Percentiles rank a stretch among this genome's conserved stretches.
Conservation (phyloP, 148 eudicot genomes). For the Silene uniflora region DNA sequence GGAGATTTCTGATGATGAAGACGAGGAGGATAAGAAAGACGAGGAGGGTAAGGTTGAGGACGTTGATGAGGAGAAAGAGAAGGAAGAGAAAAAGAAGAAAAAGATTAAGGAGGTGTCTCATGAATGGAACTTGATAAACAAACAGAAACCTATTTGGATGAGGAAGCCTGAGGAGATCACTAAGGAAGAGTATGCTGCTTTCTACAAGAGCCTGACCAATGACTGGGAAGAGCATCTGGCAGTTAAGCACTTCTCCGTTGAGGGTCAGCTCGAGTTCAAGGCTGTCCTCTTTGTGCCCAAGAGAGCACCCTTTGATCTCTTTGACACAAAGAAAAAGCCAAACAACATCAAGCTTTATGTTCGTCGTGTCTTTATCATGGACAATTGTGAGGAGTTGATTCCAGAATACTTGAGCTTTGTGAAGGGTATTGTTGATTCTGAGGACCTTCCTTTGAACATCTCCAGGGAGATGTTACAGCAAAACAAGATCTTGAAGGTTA, state of each 20-base stretch:
- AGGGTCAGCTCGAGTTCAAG: neutral
- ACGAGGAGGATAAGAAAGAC: too few relatives aligned
- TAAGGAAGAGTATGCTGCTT: too few relatives aligned
- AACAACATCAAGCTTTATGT: neutral
- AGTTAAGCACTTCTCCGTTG: neutral
- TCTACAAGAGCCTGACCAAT: too few relatives aligned
- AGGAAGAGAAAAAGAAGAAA: too few relatives aligned
- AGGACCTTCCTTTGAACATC: constrained; percentile 2
- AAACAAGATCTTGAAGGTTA: constrained; percentile 6
- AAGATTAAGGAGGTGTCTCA: too few relatives aligned
- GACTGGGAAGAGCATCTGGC: too few relatives aligned
- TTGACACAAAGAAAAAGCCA: neutral
- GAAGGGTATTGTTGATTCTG: neutral
- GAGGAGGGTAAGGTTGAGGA: too few relatives aligned
- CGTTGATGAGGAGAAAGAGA: too few relatives aligned
- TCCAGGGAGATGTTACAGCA: neutral
- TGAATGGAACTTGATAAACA: too few relatives aligned
- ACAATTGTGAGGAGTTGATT: neutral
- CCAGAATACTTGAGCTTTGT: neutral
- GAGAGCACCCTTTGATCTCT: neutral
- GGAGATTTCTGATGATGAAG: too few relatives aligned
- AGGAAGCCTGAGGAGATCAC: too few relatives aligned
- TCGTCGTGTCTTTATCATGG: neutral
- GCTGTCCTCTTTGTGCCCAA: neutral
- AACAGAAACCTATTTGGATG: too few relatives aligned